Base-by-base conservation (phyloP, 1,284 basidiomycete species). In the Termitomyces sp. region DNA sequence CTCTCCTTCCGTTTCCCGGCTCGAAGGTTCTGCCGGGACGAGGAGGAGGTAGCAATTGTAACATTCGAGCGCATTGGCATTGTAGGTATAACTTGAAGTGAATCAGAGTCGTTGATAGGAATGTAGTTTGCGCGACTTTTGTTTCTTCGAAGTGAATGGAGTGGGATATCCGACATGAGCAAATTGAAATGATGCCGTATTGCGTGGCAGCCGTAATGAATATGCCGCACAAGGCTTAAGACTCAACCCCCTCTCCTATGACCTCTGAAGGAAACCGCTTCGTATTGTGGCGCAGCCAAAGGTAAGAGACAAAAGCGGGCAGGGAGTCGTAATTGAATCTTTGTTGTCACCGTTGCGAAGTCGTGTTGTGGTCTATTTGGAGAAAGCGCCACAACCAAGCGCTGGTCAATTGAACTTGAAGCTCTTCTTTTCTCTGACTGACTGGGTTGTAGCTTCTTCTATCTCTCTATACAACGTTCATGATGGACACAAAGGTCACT, bases 151-250 rank as follows among this genome's bases (percentile, higher is more conserved):
- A 88, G 72, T 62, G 75, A 74, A 64, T 75, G 81, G 57, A 89
- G 72, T 46, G 83, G 84, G 69, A 88, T 88, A 74, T 87, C 86
- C 70, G 85, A 81, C 83, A 85, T 86, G 58, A 46, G 55, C 53
- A 54, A 17, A 33, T 30, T 38, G n/a, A 5, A 21, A 8, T 38
- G 15, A 34, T 31, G 49, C 19, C 39, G 24, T 31, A 19, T 10
- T 31, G 50, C 30, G 42, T 52, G 36, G 36, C 49, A 46, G 43
- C 30, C 33, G 36, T 13, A 24, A 21, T 36, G 7, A 36, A 38
- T 26, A 15, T 28, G 38, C 10, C 30, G 7, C 19, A n/a, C 13
- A 30, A 12, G 8, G 26, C 42, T 21, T 34, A 36, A 10, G 15
- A 34, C 8, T 10, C 7, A 13, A 5, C 15, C 39, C 21, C 26